Percentiles rank a stretch among this genome's conserved stretches.
Conservation (phyloP, 1,284 basidiomycete genomes). For the Crepidotus sp. region DNA sequence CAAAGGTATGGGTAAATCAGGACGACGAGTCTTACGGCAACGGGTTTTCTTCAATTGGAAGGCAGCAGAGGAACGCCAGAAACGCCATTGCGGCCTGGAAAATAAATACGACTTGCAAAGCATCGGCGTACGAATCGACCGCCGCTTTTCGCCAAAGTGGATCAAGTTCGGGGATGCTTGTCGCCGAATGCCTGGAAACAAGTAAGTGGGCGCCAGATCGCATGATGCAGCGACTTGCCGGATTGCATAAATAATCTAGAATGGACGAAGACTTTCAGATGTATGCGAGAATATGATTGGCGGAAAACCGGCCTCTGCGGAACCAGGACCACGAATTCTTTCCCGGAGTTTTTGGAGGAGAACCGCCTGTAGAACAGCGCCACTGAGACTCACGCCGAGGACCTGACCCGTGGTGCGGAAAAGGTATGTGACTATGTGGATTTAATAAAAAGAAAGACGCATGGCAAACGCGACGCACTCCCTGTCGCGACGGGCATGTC, state of each 20-base stretch:
- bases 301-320: conserved; percentile 50
- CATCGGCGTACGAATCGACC: conserved; percentile 74
- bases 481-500: conserved; percentile 84
- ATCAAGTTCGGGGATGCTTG: conserved; percentile 67
- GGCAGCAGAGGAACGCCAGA: conserved; percentile 49
- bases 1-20: background rate
- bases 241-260: conserved; percentile 65
- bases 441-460: conserved; percentile 3
- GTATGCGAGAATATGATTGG: conserved; percentile 16
- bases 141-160: conserved; percentile 59
- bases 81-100: conserved; percentile 60
- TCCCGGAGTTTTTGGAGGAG: conserved; percentile 58
- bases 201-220: conserved; percentile 4
- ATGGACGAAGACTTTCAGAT: conserved; percentile 19
- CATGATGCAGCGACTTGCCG: conserved; percentile 34
- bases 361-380: conserved; percentile 72
- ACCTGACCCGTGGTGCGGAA: conserved; percentile 89
- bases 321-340: conserved; percentile 66
- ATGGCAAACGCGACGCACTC: conserved; percentile 43
- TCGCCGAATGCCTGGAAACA: conserved; percentile 63
- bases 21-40: conserved; percentile 47
- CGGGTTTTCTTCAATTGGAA: conserved; percentile 69
- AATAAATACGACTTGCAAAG: conserved; percentile 81
- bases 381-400: conserved; percentile 78
- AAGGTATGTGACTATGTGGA: conserved; percentile 69